Conservation (phyloP, 345 rosid genomes). For the Populus euphratica region DNA sequence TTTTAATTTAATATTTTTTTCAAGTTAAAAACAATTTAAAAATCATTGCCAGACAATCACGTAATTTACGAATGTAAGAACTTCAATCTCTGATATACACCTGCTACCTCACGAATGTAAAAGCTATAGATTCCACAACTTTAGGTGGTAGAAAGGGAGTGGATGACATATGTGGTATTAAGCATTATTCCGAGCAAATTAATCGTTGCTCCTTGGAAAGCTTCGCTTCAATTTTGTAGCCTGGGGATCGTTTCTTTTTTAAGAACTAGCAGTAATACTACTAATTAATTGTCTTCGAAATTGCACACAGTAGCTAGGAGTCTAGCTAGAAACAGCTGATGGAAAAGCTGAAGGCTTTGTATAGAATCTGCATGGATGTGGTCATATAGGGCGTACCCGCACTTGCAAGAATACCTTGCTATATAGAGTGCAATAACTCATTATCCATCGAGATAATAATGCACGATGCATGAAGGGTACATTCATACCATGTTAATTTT, state of each 20-base stretch:
- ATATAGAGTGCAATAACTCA: not conserved
- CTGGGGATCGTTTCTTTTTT: not conserved
- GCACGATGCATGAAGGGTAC: slow-evolving; percentile 6
- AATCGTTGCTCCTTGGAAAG: not conserved
- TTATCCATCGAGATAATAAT: not conserved
- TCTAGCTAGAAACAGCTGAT: too few relatives aligned
- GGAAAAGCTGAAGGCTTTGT: not conserved
- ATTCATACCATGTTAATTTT: not conserved
- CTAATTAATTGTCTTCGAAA: not conserved
- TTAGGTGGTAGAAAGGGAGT: too few relatives aligned
- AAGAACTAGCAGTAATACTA: not conserved
- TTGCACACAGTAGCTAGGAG: not conserved
- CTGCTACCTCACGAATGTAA: too few relatives aligned
- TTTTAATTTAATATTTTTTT: too few relatives aligned
- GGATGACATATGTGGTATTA: not conserved
- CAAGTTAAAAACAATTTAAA: too few relatives aligned
- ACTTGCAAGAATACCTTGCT: not conserved
- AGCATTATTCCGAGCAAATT: not conserved
- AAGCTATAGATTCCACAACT: too few relatives aligned
- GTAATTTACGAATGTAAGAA: too few relatives aligned
- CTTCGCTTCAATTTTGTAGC: not conserved
- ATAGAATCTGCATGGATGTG: not conserved
- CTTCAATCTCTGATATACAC: too few relatives aligned
- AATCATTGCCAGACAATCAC: too few relatives aligned
- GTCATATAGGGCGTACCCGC: too few relatives aligned